A percentile compares a stretch with the other conserved stretches of the same genome.
Evolutionary conservation across 495 filamentous ascomycete species (phyloP).

Genomic region (Stereocaulon alpinum): DNA sequence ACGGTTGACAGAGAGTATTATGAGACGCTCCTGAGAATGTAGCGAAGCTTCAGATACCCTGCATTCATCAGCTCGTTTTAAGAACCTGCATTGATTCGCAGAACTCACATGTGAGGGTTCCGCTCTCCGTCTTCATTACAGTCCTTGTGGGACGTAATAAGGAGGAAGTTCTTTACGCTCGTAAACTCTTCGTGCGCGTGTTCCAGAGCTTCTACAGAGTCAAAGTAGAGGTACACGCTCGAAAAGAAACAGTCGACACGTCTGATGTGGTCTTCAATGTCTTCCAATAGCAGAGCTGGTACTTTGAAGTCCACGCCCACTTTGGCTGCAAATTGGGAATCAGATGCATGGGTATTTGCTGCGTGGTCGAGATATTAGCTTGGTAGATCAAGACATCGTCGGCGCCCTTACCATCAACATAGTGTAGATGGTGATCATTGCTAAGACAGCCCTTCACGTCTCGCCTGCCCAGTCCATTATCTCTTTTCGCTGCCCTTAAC

Average conservation of each 20-base stretch:
- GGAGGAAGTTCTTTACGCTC: conserved; percentile 14
- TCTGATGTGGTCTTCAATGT: conserved; percentile 22
- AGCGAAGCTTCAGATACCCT: conserved; percentile 12
- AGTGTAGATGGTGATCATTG: conserved; percentile 17
- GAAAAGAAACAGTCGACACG: conserved; percentile 18
- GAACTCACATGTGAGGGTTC: conserved; percentile 23
- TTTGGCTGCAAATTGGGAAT: conserved; percentile 18
- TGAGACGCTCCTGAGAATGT: not conserved
- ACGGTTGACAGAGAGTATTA: conserved; percentile 13
- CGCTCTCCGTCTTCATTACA: conserved; percentile 26
- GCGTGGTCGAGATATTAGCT: not conserved
- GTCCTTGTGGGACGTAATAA: conserved; percentile 27
- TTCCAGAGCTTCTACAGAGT: conserved; percentile 1
- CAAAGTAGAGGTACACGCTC: conserved; percentile 19
- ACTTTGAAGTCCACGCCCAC: conserved; percentile 19
- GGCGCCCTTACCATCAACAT: conserved; percentile 15
- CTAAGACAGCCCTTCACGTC: conserved; percentile 10
- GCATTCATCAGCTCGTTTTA: not conserved
- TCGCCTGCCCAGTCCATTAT: conserved; percentile 1
- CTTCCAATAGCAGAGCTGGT: conserved; percentile 24
- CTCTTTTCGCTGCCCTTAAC: conserved; percentile 11
- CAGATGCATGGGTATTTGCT: conserved; percentile 3
- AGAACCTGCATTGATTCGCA: not conserved
- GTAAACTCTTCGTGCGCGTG: conserved; percentile 6
- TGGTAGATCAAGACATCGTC: not conserved